Conservation (phyloP, 345 rosid genomes). For the Hypericum androsaemum region DNA sequence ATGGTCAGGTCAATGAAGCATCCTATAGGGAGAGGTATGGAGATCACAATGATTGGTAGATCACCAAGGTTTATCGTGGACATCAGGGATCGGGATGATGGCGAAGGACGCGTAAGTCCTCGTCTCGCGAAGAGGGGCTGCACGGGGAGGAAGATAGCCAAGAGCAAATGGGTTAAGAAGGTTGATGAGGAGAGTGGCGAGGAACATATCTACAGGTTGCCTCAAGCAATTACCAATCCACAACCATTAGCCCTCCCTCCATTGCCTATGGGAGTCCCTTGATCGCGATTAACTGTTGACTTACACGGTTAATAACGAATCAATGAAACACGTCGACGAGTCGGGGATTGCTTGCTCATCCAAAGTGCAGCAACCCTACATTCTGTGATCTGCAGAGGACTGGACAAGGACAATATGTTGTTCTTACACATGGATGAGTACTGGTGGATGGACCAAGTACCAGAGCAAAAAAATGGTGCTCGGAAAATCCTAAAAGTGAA, state of each 20-base stretch:
- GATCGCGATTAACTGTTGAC: background rate
- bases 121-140: constrained; percentile 2
- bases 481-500: no score
- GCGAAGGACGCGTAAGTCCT: background rate
- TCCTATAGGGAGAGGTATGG: constrained; percentile 40
- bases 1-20: constrained; percentile 33
- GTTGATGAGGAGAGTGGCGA: constrained; percentile 37
- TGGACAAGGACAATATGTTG: no score
- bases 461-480: no score
- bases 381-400: no score
- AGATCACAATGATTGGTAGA: constrained; percentile 28
- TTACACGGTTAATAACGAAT: no score
- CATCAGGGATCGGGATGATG: constrained; percentile 8
- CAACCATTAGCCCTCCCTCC: background rate
- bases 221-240: constrained; percentile 3
- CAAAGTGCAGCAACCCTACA: no score
- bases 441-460: no score
- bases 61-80: background rate
- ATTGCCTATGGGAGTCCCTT: background rate
- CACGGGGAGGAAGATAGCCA: constrained; percentile 6
- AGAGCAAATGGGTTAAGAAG: constrained; percentile 31
- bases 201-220: constrained; percentile 40
- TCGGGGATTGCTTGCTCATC: no score
- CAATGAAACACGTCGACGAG: no score
- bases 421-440: no score